These are phyloP conservation scores for Boletellus emodensis DNA, from an alignment of 768 basidiomycete genomes.

Conservation along the genomic window DNA sequence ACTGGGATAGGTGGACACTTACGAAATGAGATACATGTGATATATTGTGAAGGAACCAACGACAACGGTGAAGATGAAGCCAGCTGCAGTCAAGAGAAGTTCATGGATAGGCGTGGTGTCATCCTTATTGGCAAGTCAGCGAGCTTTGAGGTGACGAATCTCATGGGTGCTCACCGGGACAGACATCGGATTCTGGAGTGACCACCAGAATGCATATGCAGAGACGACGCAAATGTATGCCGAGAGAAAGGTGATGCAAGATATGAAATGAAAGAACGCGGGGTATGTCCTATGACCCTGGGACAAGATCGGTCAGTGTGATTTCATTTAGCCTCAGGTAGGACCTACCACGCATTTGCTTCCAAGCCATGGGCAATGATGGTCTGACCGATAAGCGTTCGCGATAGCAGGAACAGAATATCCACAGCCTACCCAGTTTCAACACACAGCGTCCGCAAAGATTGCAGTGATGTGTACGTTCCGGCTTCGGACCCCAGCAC, in stretches of 20 bases:
- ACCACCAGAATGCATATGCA: slow-evolving; percentile 53
- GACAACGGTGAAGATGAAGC: slow-evolving; percentile 56
- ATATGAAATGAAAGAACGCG: slow-evolving; percentile 76
- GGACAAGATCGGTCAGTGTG: background rate
- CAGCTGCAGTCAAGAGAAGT: slow-evolving; percentile 57
- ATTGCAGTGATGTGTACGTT: slow-evolving; percentile 75
- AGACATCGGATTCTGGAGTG: slow-evolving; percentile 58
- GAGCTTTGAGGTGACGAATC: background rate
- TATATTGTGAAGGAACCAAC: slow-evolving; percentile 75
- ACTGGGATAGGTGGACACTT: slow-evolving; percentile 27
- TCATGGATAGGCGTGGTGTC: slow-evolving; percentile 67
- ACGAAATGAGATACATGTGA: slow-evolving; percentile 75
- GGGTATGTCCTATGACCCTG: slow-evolving; percentile 84
- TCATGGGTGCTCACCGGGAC: slow-evolving; percentile 45
- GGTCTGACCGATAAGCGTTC: slow-evolving; percentile 46
- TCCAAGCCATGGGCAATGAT: slow-evolving; percentile 85
- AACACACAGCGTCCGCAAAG: slow-evolving; percentile 74
- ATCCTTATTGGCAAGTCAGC: slow-evolving; percentile 39
- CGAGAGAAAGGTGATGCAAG: slow-evolving; percentile 58
- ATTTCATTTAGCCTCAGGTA: background rate
- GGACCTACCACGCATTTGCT: slow-evolving; percentile 65
- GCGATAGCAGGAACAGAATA: background rate
- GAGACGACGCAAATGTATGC: slow-evolving; percentile 56
- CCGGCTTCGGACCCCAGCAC: slow-evolving; percentile 77
- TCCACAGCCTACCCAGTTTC: slow-evolving; percentile 66